Percentiles rank a stretch among this genome's conserved stretches.
Evolutionary conservation across 1,284 basidiomycete genomes (phyloP).

Genomic region (Hemileia vastatrix): DNA sequence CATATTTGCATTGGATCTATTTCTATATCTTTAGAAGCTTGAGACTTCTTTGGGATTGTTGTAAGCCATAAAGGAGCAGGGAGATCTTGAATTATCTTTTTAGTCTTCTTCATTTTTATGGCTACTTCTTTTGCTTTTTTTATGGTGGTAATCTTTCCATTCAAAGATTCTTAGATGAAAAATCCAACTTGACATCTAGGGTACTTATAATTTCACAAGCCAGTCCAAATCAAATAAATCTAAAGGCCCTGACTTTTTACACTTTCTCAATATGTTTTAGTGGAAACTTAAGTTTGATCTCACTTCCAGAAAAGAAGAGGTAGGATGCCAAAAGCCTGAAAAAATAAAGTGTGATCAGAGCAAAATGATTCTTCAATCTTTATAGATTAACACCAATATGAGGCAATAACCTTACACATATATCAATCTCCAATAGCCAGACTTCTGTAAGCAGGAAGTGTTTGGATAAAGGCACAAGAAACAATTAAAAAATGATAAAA

Average conservation of each 20-base stretch:
- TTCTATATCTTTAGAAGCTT: too few species aligned
- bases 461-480: conserved; percentile 34
- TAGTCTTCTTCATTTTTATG: neutral
- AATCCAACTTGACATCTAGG: conserved; percentile 34
- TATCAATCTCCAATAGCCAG: conserved; percentile 34
- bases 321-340: conserved; percentile 21
- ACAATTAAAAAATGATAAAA: conserved; percentile 27
- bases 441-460: conserved; percentile 32
- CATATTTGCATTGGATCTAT: too few species aligned
- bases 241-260: conserved; percentile 29
- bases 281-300: conserved; percentile 33
- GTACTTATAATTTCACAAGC: conserved; percentile 33
- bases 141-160: conserved; percentile 19
- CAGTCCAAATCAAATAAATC: conserved; percentile 34
- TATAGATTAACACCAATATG: neutral
- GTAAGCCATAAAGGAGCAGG: too few species aligned
- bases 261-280: conserved; percentile 32
- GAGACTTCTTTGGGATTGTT: too few species aligned
- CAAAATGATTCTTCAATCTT: neutral
- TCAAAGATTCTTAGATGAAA: conserved; percentile 28
- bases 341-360: neutral
- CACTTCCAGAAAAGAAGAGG: conserved; percentile 22
- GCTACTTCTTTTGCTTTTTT: neutral
- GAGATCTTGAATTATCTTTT: too few species aligned
- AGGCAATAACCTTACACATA: conserved; percentile 31